Evolutionary conservation across 345 rosid genomes (phyloP).

Genomic region (Theobroma cacao): DNA sequence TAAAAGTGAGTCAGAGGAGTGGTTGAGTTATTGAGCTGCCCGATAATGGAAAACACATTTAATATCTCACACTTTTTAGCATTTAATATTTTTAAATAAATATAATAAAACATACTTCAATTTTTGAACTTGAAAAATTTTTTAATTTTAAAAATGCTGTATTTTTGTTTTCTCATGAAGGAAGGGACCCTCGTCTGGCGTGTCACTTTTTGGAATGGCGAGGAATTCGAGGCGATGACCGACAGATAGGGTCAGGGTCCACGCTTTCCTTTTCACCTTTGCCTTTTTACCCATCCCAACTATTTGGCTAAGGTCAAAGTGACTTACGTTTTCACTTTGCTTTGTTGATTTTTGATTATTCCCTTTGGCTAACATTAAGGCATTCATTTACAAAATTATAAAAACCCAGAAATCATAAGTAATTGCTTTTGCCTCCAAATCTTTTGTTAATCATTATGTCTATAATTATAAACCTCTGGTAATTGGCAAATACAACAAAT

Average conservation of each 20-base stretch:
- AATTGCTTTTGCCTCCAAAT: neutral
- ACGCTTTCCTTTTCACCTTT: constrained; percentile 25
- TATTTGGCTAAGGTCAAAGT: constrained; percentile 29
- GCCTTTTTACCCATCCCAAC: constrained; percentile 25
- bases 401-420: neutral
- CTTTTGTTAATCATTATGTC: neutral
- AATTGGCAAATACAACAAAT: neutral
- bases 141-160: neutral
- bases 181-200: constrained; percentile 49
- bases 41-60: constrained; percentile 48
- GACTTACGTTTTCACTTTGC: neutral
- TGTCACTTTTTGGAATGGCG: constrained; percentile 42
- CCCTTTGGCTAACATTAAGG: neutral
- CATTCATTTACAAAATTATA: too few relatives aligned
- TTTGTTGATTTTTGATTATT: neutral
- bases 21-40: constrained; percentile 77
- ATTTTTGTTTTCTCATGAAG: constrained; percentile 17
- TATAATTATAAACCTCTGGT: neutral
- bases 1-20: constrained; percentile 81
- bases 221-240: constrained; percentile 57
- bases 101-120: neutral
- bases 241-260: constrained; percentile 48
- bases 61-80: constrained; percentile 28
- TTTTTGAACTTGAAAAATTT: constrained; percentile 5
- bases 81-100: neutral